These are phyloP conservation scores for Dalechampia spathulata DNA, from an alignment of 441 rosid genomes.

Conservation along the genomic window DNA sequence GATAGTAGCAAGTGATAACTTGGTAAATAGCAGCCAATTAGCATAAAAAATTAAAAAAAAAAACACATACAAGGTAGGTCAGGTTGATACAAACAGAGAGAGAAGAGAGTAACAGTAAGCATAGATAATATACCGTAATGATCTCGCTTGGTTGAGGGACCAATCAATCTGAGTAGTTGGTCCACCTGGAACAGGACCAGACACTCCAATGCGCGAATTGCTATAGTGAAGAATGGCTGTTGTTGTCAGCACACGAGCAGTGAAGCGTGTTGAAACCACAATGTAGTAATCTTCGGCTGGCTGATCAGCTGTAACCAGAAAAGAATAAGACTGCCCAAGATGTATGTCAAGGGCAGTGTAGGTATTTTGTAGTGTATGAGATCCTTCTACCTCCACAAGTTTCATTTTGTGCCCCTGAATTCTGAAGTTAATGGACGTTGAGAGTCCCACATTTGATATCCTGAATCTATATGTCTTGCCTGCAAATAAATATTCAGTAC, in stretches of 20 bases:
- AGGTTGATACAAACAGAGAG: too few species aligned
- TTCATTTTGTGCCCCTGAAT: constrained; percentile 79
- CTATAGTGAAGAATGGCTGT: constrained; percentile 67
- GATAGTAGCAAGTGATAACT: not conserved
- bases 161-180: constrained; percentile 67
- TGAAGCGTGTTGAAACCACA: constrained; percentile 78
- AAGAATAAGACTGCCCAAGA: constrained; percentile 76
- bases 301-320: constrained; percentile 75
- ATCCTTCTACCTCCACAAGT: constrained; percentile 92
- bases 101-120: not conserved
- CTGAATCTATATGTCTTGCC: constrained; percentile 83
- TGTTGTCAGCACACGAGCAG: constrained; percentile 45
- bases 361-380: constrained; percentile 68
- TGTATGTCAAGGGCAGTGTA: constrained; percentile 70
- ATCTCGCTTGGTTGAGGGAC: constrained; percentile 86
- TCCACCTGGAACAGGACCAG: constrained; percentile 66
- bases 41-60: not conserved
- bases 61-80: too few species aligned
- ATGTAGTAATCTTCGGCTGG: constrained; percentile 67
- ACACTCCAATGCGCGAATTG: constrained; percentile 53
- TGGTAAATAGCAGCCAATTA: not conserved
- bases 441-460: constrained; percentile 83
- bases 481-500: constrained; percentile 19
- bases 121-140: constrained; percentile 47
- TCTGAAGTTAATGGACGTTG: constrained; percentile 70